Evolutionary conservation across 805 yeast species (phyloP).

Genomic region (Cyberlindnera mississippiensis): DNA sequence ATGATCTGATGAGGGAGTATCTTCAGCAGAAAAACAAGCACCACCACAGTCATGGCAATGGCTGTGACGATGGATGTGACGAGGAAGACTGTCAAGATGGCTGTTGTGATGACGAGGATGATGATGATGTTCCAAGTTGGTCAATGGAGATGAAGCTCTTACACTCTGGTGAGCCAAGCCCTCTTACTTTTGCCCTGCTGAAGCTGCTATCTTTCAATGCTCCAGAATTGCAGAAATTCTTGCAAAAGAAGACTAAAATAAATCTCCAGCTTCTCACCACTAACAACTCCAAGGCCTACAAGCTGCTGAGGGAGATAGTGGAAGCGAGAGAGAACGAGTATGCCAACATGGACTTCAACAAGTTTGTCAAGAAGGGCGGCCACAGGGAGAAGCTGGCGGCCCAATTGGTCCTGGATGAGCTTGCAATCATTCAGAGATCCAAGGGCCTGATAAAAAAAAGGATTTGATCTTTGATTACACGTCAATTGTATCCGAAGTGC

Average conservation of each 20-base stretch:
- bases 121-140: slow-evolving; percentile 36
- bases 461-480: no score
- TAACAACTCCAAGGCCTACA: slow-evolving; percentile 18
- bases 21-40: slow-evolving; percentile 10
- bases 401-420: slow-evolving; percentile 19
- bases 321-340: slow-evolving; percentile 18
- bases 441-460: slow-evolving; percentile 12
- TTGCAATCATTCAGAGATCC: slow-evolving; percentile 15
- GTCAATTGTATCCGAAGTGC: no score
- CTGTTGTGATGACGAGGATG: slow-evolving; percentile 18
- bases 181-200: slow-evolving; percentile 40
- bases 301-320: slow-evolving; percentile 19
- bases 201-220: slow-evolving; percentile 32
- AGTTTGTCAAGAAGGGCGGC: slow-evolving; percentile 15
- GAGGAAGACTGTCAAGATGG: slow-evolving; percentile 17
- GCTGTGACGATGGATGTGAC: slow-evolving; percentile 16
- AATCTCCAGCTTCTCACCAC: slow-evolving; percentile 20
- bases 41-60: slow-evolving; percentile 12
- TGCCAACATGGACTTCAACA: slow-evolving; percentile 8
- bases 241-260: slow-evolving; percentile 18
- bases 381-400: slow-evolving; percentile 17
- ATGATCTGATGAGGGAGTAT: slow-evolving; percentile 27
- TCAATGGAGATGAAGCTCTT: slow-evolving; percentile 38
- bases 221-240: slow-evolving; percentile 27
- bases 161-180: slow-evolving; percentile 41